These are phyloP conservation scores for Xylaria arbuscula DNA, from an alignment of 2,329 filamentous ascomycete genomes.

Conservation along the genomic window DNA sequence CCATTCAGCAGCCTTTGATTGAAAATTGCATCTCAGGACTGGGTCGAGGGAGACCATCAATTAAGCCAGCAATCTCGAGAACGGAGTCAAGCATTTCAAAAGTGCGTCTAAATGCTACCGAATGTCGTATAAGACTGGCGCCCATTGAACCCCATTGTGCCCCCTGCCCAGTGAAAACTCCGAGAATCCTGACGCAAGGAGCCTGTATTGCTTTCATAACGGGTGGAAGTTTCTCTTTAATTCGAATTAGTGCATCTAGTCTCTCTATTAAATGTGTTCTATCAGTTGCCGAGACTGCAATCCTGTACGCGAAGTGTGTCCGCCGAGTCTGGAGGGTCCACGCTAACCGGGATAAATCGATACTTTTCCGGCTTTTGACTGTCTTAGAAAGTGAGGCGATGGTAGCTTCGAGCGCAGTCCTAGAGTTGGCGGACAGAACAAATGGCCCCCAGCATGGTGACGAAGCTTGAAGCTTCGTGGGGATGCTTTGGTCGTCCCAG, in stretches of 20 bases:
- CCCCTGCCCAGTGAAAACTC: conserved; percentile 45
- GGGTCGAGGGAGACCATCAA: conserved; percentile 2
- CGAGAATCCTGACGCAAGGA: conserved; percentile 30
- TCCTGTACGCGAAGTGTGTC: background rate
- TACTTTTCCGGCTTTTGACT: background rate
- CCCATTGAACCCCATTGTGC: conserved; percentile 43
- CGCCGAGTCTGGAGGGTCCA: conserved; percentile 26
- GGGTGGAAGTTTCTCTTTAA: background rate
- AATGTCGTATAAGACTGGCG: background rate
- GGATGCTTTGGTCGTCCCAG: background rate
- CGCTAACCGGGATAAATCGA: background rate
- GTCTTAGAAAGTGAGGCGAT: background rate
- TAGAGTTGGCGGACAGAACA: conserved; percentile 1
- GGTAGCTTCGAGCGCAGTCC: background rate
- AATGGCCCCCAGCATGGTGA: background rate
- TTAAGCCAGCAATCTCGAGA: conserved; percentile 7
- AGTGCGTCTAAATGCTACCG: conserved; percentile 6
- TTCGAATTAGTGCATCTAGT: background rate
- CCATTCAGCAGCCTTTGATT: background rate
- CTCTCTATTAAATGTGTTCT: background rate
- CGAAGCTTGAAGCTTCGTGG: background rate
- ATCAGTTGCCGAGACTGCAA: background rate
- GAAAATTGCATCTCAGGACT: background rate
- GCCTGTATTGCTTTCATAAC: background rate
- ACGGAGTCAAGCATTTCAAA: background rate